Base-by-base conservation (phyloP, 176 grass and related monocot genomes). In the Rhynchospora breviuscula region DNA sequence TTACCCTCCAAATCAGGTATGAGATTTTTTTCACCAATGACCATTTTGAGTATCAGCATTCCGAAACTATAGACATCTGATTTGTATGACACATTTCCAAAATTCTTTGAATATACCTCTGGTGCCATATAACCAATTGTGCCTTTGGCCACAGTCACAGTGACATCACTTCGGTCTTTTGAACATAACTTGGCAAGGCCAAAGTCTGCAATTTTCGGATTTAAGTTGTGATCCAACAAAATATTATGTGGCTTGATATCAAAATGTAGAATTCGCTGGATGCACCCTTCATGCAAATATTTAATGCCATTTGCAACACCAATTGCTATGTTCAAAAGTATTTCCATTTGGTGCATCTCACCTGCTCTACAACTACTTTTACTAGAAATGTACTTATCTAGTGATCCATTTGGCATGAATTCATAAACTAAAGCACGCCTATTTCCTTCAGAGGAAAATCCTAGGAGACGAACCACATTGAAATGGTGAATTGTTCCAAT, bases 221-320 rank as follows among this genome's bases (percentile, higher is more conserved):
- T 17, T 10, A 94, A 91, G 8, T 87, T 84, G 7, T 8, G 6
- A 9, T 87, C 89, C 5, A 90, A 29, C 65, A 93, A 86, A 59
- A 90, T 88, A 19, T 90, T 90, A 2, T 83, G 81, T 0, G 84
- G 92, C 65, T 94, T 89, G 52, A 94, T 89, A n/a, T 94, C 89
- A 6, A 94, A 94, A 17, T 91, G 92, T 2, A 91, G 1, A 57
- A 91, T 94, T 48, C 80, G 63, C 68, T 88, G 57, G 1, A 82
- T 85, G 11, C 91, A 93, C 3, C 91, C 91, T 0, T 60, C 19
- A 15, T 93, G 91, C 2, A 93, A 25, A 58, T 93, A 93, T 52
- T 90, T 35, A 49, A 93, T 88, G 0, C 89, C 92, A 0, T 79
- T 47, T 0, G 92, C 87, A 8, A 89, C 80, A 0, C 89, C 83